Conservation (phyloP, 768 basidiomycete species). For the Psilocybe sp. region DNA sequence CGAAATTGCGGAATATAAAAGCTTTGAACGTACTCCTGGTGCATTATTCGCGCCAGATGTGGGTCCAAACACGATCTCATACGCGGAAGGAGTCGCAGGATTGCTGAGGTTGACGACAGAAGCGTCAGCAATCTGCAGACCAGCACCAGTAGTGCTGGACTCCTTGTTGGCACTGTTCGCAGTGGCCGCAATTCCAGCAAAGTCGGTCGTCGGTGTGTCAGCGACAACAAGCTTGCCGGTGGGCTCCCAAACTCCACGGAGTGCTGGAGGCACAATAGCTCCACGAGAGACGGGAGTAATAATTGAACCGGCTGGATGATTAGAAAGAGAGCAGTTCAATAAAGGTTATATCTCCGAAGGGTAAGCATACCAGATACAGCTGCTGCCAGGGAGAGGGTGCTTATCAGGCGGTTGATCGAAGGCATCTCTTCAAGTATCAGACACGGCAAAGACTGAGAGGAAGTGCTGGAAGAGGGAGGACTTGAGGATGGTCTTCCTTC, state of each 20-base stretch:
- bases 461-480: too few relatives aligned
- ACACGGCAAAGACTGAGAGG: too few relatives aligned
- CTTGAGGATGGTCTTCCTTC: too few relatives aligned
- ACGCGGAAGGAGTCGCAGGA: not conserved
- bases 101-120: not conserved
- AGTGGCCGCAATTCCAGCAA: too few relatives aligned
- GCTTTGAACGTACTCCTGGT: not conserved
- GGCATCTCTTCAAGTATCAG: too few relatives aligned
- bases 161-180: not conserved
- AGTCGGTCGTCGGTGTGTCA: too few relatives aligned
- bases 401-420: too few relatives aligned
- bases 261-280: too few relatives aligned
- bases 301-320: not conserved
- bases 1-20: not conserved
- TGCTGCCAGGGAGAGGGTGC: not conserved
- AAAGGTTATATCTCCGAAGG: not conserved
- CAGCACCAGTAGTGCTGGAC: not conserved
- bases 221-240: too few relatives aligned
- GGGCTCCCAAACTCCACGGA: too few relatives aligned
- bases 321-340: not conserved
- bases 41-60: conserved; percentile 3
- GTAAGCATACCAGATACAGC: not conserved
- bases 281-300: not conserved
- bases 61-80: conserved; percentile 4
- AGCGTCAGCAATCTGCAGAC: not conserved